Base-by-base conservation (phyloP, 139 green algal species). In the Axilococcus clingmanii region DNA sequence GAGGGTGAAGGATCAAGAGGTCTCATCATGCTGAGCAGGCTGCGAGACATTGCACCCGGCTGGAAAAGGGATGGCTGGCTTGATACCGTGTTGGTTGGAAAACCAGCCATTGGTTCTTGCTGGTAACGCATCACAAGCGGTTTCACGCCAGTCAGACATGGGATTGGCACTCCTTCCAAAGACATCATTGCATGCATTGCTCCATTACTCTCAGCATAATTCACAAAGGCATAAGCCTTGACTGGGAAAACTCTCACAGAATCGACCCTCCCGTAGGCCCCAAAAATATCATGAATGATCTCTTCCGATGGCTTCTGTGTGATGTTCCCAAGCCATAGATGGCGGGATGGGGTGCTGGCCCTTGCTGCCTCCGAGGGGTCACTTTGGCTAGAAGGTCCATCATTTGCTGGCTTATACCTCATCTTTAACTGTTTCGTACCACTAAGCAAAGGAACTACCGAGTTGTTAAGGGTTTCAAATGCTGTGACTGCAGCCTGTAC, bases 281-380 rank as follows among this genome's bases (percentile, higher is more conserved):
- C 72, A 61, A 82, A 88, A 30, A 52, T 58, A 58, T 59, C 48
- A 38, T 82, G 79, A 6, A 83, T 63, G 3, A 61, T 45, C 61
- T 89, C 75, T 47, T 63, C 48, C 2, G 48, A 44, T 24, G 52
- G 63, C 55, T 81, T 81, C 20, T 86, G 62, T 0, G 74, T 82
- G 20, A 89, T 74, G 66, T 93, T 93, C 42, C 82, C 80, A 47
- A 93, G 68, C 78, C 79, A 87, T 44, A 93, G 66, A 68, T 91
- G 79, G 28, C 79, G 59, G 15, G 47, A 72, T 40, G 79, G 68
- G 19, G 48, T 60, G 22, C 55, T 63, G 40, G 43, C 49, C 34
- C 57, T 61, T 40, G 29, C 25, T 2, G 31, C 40, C 25, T 69
- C 52, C 5, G 45, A 20, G 5, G 43, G 25, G 20, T 61, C 55